phyloP scores from a whole-genome alignment of 495 filamentous ascomycete genomes.

The Durotheca rogersii region DNA sequence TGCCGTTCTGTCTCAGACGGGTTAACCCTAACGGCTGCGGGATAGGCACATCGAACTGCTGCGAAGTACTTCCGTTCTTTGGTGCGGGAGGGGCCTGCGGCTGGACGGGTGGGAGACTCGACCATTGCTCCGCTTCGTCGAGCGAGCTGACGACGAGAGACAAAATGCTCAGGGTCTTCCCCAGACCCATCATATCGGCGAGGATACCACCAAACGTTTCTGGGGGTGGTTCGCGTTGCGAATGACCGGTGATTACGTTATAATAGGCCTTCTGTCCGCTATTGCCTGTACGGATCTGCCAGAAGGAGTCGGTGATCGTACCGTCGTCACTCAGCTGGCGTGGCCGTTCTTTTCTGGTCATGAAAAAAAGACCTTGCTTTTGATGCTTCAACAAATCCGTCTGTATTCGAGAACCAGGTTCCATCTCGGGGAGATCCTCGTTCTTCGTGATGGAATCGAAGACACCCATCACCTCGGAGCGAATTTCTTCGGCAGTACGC shows the following conservation, averaged over 20 bases:
- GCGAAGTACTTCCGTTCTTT: conserved; percentile 32
- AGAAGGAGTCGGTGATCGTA: conserved; percentile 68
- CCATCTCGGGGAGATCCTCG: conserved; percentile 75
- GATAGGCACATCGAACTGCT: conserved; percentile 39
- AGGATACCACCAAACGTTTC: conserved; percentile 83
- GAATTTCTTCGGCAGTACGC: conserved; percentile 79
- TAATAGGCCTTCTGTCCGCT: conserved; percentile 64
- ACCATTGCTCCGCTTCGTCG: conserved; percentile 59
- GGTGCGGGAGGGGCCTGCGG: conserved; percentile 38
- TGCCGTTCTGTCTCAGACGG: conserved; percentile 64
- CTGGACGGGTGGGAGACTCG: conserved; percentile 41
- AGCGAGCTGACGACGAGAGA: conserved; percentile 69
- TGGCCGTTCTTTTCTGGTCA: conserved; percentile 75
- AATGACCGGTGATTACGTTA: conserved; percentile 79
- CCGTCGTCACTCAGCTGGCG: conserved; percentile 36
- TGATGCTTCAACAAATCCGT: conserved; percentile 84
- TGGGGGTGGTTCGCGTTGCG: conserved; percentile 61
- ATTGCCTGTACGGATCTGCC: conserved; percentile 56
- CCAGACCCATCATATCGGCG: conserved; percentile 97
- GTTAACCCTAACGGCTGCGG: conserved; percentile 41
- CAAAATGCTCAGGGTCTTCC: conserved; percentile 89
- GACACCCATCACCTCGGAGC: conserved; percentile 78
- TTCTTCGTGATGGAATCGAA: conserved; percentile 77
- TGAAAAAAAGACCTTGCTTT: conserved; percentile 86
- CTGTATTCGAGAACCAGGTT: conserved; percentile 58